Conservation (phyloP, 352 stramenopile species). For the Globisporangium splendens region DNA sequence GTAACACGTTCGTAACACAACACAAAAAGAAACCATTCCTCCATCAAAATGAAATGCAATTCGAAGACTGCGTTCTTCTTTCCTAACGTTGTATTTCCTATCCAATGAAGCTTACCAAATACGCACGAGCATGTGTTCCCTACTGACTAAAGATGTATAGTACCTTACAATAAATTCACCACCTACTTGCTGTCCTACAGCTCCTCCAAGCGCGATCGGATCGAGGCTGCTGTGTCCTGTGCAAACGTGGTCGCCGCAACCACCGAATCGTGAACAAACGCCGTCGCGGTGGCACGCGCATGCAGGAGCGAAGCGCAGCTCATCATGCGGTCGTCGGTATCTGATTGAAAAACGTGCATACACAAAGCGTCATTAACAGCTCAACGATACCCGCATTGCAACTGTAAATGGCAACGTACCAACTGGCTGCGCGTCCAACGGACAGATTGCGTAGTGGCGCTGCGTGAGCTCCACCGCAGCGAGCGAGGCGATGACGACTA, state of each 20-base stretch:
- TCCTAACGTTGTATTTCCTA: neutral
- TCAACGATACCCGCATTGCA: neutral
- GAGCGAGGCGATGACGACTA: slow-evolving; percentile 44
- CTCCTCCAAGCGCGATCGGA: slow-evolving; percentile 13
- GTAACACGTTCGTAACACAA: no score
- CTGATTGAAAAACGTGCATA: neutral
- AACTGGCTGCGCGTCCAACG: slow-evolving; percentile 24
- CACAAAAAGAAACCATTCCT: no score
- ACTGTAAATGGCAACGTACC: slow-evolving; percentile 23
- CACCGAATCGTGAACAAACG: slow-evolving; percentile 20
- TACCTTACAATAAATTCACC: slow-evolving; percentile 22
- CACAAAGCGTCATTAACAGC: neutral
- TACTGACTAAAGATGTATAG: slow-evolving; percentile 8
- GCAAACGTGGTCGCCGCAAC: slow-evolving; percentile 15
- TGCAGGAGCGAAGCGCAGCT: slow-evolving; percentile 41
- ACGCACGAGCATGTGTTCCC: neutral
- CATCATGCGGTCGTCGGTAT: slow-evolving; percentile 17
- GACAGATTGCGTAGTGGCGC: slow-evolving; percentile 44
- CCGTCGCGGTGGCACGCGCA: slow-evolving; percentile 32
- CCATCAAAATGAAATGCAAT: no score
- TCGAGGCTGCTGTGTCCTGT: slow-evolving; percentile 14
- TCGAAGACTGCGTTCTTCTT: no score
- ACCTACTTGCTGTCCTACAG: slow-evolving; percentile 3
- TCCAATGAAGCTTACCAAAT: neutral
- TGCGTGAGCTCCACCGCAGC: slow-evolving; percentile 47